phyloP scores from a whole-genome alignment of 83 land plant genomes.

The Picea abies region DNA sequence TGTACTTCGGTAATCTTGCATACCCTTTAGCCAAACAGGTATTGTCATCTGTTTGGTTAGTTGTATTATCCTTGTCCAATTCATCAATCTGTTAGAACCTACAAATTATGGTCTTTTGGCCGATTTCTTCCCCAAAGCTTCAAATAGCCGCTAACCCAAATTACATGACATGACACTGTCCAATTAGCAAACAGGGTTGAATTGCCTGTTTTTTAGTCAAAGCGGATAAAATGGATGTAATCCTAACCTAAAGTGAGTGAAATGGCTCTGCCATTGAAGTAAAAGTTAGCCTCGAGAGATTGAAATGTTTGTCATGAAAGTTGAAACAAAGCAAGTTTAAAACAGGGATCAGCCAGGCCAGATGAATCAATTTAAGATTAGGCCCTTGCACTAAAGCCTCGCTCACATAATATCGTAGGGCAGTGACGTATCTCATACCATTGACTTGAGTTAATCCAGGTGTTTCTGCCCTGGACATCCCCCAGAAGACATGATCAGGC shows the following conservation, averaged over 20 bases:
- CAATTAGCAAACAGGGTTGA: background rate
- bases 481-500: too few species aligned
- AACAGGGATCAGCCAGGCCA: background rate
- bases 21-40: slow-evolving; percentile 22
- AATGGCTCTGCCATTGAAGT: background rate
- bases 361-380: background rate
- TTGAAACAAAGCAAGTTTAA: background rate
- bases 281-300: too few species aligned
- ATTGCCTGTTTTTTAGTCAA: background rate
- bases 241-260: background rate
- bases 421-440: too few species aligned
- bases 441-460: too few species aligned
- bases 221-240: background rate
- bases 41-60: slow-evolving; percentile 20
- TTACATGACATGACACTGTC: background rate
- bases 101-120: slow-evolving; percentile 7
- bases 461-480: too few species aligned
- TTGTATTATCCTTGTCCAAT: slow-evolving; percentile 1
- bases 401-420: background rate
- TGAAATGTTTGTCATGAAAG: background rate
- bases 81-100: slow-evolving; percentile 7
- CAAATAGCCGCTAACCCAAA: background rate
- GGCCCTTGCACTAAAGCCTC: background rate
- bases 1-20: slow-evolving; percentile 19
- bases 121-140: background rate